Evolutionary conservation across 2,329 filamentous ascomycete genomes (phyloP), one percentile per base, ranked within the genome.

Genomic region (Lachnellula arida): DNA sequence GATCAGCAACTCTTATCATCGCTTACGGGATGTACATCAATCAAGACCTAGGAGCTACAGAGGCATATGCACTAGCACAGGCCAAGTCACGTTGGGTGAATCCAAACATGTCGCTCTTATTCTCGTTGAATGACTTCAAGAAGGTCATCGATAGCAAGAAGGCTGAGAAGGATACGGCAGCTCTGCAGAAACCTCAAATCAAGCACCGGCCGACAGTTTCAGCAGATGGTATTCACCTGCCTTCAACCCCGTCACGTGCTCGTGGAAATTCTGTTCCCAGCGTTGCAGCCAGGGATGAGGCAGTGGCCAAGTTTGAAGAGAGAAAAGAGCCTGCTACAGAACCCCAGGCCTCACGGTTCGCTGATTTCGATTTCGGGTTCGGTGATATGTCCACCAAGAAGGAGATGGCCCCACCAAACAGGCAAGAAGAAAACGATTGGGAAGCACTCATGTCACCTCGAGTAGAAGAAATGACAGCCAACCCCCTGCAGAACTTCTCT

Each of bases 51-150:
- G 89, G 81, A 63, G 88, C 93, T 52, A 91, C 93, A 67, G 88
- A 93, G 69, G 88, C 89, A 2, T 94, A 94, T 68, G 85, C 91
- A 68, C 81, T 85, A 2, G 89, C 90, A 2, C 91, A 95, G 72
- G 80, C 82, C 53, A 88, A 88, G 73, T 94, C 89, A 71, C 84
- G 81, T 67, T 95, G 90, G 89, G 93, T 95, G 64, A 91, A 89
- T 56, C 89, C 89, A 0, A 95, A 95, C 71, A 95, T 95, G 90
- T 89, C 89, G 63, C 78, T 95, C 63, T 91, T 95, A 79, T 94
- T 94, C 78, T 91, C 90, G 63, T 75, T 95, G 48, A 89, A 92
- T 70, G 89, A 93, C 67, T 93, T 92, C 68, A 84, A 86, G 63
- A 86, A 86, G 66, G 77, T 85, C 49, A 70, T 86, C 3, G 72